phyloP scores from a whole-genome alignment of 2,329 filamentous ascomycete species.

The Cladosporium sp. region DNA sequence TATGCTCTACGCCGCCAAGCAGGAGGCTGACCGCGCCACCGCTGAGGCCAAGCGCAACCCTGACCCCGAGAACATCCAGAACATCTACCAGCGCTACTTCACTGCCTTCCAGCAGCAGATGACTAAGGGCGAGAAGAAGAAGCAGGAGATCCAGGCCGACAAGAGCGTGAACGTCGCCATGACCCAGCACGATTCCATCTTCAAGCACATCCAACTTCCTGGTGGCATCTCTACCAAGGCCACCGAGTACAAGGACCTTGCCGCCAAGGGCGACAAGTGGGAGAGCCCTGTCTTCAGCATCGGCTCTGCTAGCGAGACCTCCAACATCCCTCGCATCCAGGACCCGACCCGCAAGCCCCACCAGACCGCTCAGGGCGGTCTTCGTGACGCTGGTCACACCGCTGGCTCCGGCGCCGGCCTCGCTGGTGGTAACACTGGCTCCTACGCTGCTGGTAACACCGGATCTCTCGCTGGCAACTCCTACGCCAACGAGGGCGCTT shows the following conservation, averaged over 20 bases:
- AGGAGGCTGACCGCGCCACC: conserved; percentile 74
- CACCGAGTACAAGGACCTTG: conserved; percentile 87
- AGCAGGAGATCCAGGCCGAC: conserved; percentile 57
- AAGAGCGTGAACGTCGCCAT: conserved; percentile 81
- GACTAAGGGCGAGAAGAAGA: conserved; percentile 76
- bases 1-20: conserved; percentile 73
- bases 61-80: conserved; percentile 72
- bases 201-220: conserved; percentile 82
- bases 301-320: conserved; percentile 72
- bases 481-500: conserved; percentile 20
- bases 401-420: conserved; percentile 10
- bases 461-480: conserved; percentile 16
- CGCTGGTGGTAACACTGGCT: conserved; percentile 19
- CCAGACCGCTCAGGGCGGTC: conserved; percentile 36
- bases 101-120: conserved; percentile 72
- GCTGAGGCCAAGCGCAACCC: conserved; percentile 61
- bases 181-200: conserved; percentile 86
- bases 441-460: conserved; percentile 20
- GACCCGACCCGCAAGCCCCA: conserved; percentile 62
- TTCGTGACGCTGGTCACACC: conserved; percentile 19
- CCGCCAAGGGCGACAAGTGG: conserved; percentile 87
- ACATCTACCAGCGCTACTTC: conserved; percentile 84
- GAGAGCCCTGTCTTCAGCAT: conserved; percentile 92
- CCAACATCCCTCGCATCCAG: conserved; percentile 63
- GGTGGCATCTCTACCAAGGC: conserved; percentile 91